A percentile compares a stretch with the other conserved stretches of the same genome.
phyloP scores from a whole-genome alignment of 306 rosid genomes.

The Prunus mume region DNA sequence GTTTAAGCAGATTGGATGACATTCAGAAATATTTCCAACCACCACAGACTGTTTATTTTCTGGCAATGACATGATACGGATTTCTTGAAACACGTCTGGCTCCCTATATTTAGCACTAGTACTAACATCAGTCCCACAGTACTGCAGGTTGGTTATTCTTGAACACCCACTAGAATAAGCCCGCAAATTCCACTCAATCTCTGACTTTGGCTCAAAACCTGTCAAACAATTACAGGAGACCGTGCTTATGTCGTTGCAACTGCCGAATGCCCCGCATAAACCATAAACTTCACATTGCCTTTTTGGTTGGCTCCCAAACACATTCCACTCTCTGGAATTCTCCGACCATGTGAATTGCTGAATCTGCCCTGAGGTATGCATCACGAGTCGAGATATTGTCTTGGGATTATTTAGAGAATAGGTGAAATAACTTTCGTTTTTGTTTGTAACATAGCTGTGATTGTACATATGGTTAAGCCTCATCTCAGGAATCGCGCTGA shows the following conservation, averaged over 20 bases:
- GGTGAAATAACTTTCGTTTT: constrained; percentile 50
- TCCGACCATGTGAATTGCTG: background rate
- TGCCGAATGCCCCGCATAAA: constrained; percentile 53
- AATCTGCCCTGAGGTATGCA: constrained; percentile 33
- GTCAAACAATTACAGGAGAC: constrained; percentile 24
- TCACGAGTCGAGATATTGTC: constrained; percentile 24
- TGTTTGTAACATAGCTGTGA: constrained; percentile 35
- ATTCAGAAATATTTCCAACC: constrained; percentile 25
- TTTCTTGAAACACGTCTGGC: constrained; percentile 9
- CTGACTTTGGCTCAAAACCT: constrained; percentile 38
- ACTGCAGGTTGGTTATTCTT: constrained; percentile 38
- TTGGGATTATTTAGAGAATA: constrained; percentile 19
- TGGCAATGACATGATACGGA: constrained; percentile 23
- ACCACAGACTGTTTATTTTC: background rate
- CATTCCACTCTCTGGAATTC: constrained; percentile 30
- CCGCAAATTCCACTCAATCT: constrained; percentile 35
- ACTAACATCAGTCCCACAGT: constrained; percentile 1
- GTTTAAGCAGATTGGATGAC: constrained; percentile 31
- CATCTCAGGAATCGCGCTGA: constrained; percentile 53
- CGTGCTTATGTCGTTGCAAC: constrained; percentile 26
- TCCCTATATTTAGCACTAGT: no score
- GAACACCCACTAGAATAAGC: constrained; percentile 56
- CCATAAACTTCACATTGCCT: constrained; percentile 42
- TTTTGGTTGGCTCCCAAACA: constrained; percentile 52
- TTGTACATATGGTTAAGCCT: constrained; percentile 32